These are phyloP conservation scores for Coemansia biformis DNA, from an alignment of 192 early-diverging fungal species.

Conservation along the genomic window DNA sequence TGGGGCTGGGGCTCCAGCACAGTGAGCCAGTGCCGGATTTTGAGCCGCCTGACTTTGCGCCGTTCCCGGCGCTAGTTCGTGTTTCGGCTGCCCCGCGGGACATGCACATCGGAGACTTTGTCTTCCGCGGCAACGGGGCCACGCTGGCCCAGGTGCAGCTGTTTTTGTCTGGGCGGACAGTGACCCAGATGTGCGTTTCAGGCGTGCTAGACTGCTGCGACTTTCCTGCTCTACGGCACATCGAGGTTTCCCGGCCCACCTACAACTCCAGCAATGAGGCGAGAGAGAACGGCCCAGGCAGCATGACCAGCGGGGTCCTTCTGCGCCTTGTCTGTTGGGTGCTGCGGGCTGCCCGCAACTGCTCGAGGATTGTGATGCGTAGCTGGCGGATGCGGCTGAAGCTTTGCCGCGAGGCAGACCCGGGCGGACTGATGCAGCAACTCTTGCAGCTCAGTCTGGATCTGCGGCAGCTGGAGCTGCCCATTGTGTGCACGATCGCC, in stretches of 20 bases:
- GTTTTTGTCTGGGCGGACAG: background rate
- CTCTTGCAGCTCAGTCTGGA: no score
- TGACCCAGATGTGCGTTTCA: background rate
- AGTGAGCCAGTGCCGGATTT: no score
- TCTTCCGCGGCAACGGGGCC: background rate
- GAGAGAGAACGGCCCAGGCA: background rate
- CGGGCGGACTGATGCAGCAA: background rate
- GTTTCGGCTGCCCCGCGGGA: background rate
- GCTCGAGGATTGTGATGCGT: slow-evolving; percentile 2
- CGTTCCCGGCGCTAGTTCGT: background rate
- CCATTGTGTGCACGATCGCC: background rate
- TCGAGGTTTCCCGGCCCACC: background rate
- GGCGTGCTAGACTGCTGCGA: background rate
- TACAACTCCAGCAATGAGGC: background rate
- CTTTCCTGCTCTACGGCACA: background rate
- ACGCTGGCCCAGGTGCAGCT: background rate
- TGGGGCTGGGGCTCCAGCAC: background rate
- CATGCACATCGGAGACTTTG: background rate
- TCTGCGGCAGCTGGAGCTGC: slow-evolving; percentile 3
- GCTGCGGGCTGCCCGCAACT: background rate
- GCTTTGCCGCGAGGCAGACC: background rate
- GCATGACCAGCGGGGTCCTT: background rate
- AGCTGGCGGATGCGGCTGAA: background rate
- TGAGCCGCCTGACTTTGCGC: background rate
- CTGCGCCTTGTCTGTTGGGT: background rate